Base-by-base conservation (phyloP, 2,329 filamentous ascomycete species). In the Arthroderma uncinatum region DNA sequence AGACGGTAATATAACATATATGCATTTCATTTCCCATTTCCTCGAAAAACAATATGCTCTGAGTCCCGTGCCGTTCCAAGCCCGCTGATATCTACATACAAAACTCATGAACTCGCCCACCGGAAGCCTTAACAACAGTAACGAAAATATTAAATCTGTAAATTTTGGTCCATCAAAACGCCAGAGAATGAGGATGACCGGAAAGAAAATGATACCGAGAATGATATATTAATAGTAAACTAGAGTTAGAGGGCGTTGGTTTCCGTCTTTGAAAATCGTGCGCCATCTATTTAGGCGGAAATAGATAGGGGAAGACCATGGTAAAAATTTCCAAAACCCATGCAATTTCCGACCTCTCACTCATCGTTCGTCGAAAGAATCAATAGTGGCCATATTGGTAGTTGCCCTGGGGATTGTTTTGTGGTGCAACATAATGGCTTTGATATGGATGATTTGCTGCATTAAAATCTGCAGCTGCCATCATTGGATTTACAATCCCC, bases 401-500 rank as follows among this genome's bases (percentile, higher is more conserved):
- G 47, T 64, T 62, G 36, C 64, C 60, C 23, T 66, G 58, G 48
- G 67, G 65, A 60, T 73, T 77, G 62, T 80, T 86, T 47, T 71
- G 66, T 1, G 87, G 86, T 36, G 87, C 84, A 61, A 89, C 84
- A 64, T 92, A 94, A 71, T 85, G 85, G 54, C 84, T 83, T 66
- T 89, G 85, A 66, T 93, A 94, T 0, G 89, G 88, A 70, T 91
- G 87, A 62, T 89, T 84, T 2, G 87, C 85, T 63, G 85, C 76
- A 23, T 78, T 85, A 68, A 93, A 93, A 66, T 93, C 87, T 0
- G 87, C 87, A 23, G 78, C 78, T 23, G 81, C 82, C 62, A 85
- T 79, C 39, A 92, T 71, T 1, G 88, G 88, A 65, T 92, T 92
- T 4, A 85, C 72, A 40, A 83, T 80, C 5, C 79, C 80, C 2